Base-by-base conservation (phyloP, 1,139 yeast genomes). In the Yarrowia galli region DNA sequence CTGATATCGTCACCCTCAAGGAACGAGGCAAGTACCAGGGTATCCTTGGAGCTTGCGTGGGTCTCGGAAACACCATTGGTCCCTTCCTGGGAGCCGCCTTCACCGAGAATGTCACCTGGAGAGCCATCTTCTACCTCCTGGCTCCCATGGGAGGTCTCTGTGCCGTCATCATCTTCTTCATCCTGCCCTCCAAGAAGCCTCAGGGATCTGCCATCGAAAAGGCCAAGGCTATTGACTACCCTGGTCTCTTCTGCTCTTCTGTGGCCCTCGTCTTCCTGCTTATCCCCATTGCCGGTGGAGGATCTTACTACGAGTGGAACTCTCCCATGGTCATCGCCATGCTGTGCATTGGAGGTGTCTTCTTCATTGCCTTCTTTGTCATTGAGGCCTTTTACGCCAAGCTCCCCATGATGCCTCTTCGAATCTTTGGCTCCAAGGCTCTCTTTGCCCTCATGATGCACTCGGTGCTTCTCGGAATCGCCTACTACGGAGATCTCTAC, bases 11-110 rank as follows among this genome's bases (percentile, higher is more conserved):
- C 28, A 79, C 86, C 1, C 75, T 84, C 20, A 77, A 82, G 60
- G 81, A 83, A 46, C 76, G 87, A 68, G 85, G 86, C 15, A 74
- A 81, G 25, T 84, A 79, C 72, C 84, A 83, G 74, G 87, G 87
- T 15, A 69, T 74, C 79, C 67, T 85, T 40, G 88, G 88, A 1
- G 75, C 85, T 0, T 77, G 79, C 65, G 80, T 85, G 38, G 88
- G 88, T 0, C 70, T 85, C 13, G 88, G 89, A 2, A 81, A 83
- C 67, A 84, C 84, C 0, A 71, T 83, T 16, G 89, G 89, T 0
- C 89, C 89, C 0, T 81, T 86, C 67, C 74, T 86, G 23, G 86
- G 86, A 69, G 85, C 87, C 36, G 86, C 83, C 0, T 83, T 85
- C 69, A 81, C 84, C 6, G 74, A 79, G 28, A 77, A 79, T 69